Conservation (phyloP, 2,329 filamentous ascomycete species). For the Ambrosiella xylebori region DNA sequence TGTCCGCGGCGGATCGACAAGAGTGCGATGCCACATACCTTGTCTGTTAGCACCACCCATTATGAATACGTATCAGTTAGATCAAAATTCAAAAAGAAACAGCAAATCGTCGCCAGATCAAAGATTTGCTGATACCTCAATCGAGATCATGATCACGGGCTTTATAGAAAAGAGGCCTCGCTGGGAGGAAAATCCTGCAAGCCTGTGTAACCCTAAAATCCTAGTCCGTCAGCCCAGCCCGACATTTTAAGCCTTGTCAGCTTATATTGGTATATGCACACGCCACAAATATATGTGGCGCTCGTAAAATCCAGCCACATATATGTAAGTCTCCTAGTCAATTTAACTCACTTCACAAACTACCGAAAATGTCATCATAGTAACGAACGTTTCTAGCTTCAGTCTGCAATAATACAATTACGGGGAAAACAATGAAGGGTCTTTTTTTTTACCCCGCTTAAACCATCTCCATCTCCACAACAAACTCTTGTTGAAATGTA, state of each 20-base stretch:
- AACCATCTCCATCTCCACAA: no score
- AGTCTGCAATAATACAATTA: no score
- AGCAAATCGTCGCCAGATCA: not conserved
- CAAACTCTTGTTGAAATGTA: no score
- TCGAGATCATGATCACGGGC: no score
- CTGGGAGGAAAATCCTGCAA: not conserved
- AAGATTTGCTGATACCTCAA: not conserved
- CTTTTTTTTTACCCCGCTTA: no score
- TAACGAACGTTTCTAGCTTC: no score
- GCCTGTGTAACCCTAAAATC: constrained; percentile 4
- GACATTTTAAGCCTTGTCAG: not conserved
- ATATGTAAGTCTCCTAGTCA: no score
- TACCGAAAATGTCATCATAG: no score
- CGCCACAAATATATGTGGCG: not conserved
- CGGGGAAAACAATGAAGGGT: no score
- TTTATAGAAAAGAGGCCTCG: not conserved
- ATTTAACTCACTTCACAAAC: no score
- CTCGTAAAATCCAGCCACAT: not conserved
- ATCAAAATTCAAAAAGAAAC: not conserved
- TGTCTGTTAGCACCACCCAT: constrained; percentile 55
- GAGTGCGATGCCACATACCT: constrained; percentile 27
- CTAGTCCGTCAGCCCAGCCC: not conserved
- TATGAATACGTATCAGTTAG: constrained; percentile 16
- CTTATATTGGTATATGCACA: not conserved
- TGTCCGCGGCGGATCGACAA: not conserved